Evolutionary conservation across 208 protist species (phyloP).

Genomic region (Phytomonas sp.): DNA sequence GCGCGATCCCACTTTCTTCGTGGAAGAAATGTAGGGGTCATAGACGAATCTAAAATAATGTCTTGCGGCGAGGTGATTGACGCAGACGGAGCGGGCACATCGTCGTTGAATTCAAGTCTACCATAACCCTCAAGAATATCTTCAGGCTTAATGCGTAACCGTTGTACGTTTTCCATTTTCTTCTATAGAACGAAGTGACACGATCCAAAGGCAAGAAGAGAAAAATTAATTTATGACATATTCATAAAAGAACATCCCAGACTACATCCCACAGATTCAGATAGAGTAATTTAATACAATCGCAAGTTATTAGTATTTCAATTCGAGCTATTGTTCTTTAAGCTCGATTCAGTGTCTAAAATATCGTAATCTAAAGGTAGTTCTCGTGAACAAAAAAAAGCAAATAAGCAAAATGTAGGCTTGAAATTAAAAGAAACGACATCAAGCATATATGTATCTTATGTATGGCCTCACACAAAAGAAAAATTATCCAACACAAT

Average conservation of each 20-base stretch:
- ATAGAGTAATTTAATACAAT: background rate
- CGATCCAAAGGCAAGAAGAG: background rate
- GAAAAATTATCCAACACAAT: background rate
- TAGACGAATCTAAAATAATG: background rate
- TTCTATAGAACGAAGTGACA: background rate
- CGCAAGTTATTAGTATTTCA: background rate
- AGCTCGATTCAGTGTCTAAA: background rate
- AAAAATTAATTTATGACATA: background rate
- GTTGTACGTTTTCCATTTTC: background rate
- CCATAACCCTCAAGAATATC: conserved; percentile 5
- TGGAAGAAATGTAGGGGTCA: background rate
- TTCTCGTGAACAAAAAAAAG: conserved; percentile 4
- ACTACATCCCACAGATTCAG: background rate
- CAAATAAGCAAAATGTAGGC: conserved; percentile 1
- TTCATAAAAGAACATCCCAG: background rate
- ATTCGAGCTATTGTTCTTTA: background rate
- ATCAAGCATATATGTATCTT: background rate
- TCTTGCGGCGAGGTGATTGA: background rate
- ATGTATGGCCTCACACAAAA: conserved; percentile 4
- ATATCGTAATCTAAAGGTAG: background rate
- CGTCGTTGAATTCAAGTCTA: background rate
- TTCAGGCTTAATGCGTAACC: background rate
- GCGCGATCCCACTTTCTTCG: conserved; percentile 10
- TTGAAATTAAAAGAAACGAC: background rate
- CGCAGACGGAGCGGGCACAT: background rate